A percentile compares a stretch with the other conserved stretches of the same genome.
Evolutionary conservation across 768 basidiomycete genomes (phyloP).

Genomic region (Collybia sordida): DNA sequence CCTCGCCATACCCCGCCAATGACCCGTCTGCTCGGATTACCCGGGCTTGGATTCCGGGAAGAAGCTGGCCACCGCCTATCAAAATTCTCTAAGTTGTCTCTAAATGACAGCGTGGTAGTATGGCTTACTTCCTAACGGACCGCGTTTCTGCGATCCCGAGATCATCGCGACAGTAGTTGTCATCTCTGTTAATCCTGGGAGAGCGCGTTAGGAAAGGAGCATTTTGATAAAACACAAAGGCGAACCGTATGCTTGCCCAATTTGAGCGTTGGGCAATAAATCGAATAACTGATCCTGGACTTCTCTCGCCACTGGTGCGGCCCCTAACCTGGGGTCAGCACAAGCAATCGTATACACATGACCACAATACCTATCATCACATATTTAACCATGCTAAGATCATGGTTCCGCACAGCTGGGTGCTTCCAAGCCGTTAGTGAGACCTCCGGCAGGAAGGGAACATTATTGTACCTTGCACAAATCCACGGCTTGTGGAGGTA

Average conservation of each 20-base stretch:
- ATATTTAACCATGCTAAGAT: conserved; percentile 42
- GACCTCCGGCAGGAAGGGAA: background rate
- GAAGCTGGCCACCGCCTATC: conserved; percentile 48
- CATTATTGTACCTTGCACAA: conserved; percentile 47
- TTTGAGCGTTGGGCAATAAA: conserved; percentile 50
- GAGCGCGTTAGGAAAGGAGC: background rate
- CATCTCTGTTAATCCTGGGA: conserved; percentile 65
- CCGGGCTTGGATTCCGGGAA: conserved; percentile 57
- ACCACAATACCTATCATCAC: conserved; percentile 37
- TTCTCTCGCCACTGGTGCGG: conserved; percentile 57
- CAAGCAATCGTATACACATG: too few species aligned
- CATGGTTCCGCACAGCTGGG: conserved; percentile 48
- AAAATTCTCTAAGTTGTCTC: background rate
- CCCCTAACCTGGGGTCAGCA: conserved; percentile 33
- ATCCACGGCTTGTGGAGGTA: conserved; percentile 56
- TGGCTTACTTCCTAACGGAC: conserved; percentile 46
- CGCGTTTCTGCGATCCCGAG: conserved; percentile 44
- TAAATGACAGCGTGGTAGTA: background rate
- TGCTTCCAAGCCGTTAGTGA: conserved; percentile 34
- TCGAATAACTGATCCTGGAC: conserved; percentile 46
- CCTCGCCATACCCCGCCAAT: conserved; percentile 51
- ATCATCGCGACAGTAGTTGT: conserved; percentile 52
- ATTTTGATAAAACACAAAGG: background rate
- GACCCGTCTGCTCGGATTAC: conserved; percentile 60
- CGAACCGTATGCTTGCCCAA: conserved; percentile 59